Evolutionary conservation across 495 filamentous ascomycete genomes (phyloP).

Genomic region (Penicillium mononematosum): DNA sequence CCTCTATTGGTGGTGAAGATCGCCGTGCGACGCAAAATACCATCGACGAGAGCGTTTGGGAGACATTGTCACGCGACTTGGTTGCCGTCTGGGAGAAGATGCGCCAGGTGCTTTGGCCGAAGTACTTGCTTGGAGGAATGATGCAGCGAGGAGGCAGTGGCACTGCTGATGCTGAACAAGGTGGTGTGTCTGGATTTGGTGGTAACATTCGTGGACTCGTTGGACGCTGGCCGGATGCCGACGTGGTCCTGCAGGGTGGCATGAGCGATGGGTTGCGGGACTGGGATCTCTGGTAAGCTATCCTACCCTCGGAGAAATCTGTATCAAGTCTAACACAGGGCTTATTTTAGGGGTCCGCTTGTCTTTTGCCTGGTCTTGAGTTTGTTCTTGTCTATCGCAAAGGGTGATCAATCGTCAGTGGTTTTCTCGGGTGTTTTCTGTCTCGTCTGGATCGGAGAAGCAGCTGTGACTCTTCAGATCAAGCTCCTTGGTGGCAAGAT

Average conservation of each 20-base stretch:
- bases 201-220: conserved; percentile 63
- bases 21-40: conserved; percentile 89
- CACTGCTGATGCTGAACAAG: conserved; percentile 64
- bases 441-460: conserved; percentile 94
- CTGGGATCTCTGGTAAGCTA: conserved; percentile 86
- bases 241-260: conserved; percentile 68
- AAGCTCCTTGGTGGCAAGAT: conserved; percentile 97
- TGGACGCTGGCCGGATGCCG: conserved; percentile 69
- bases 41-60: conserved; percentile 96
- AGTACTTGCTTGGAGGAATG: conserved; percentile 80
- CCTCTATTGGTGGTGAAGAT: conserved; percentile 88
- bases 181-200: conserved; percentile 61
- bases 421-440: conserved; percentile 97
- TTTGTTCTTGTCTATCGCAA: conserved; percentile 77
- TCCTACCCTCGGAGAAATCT: background rate
- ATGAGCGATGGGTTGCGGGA: conserved; percentile 88
- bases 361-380: conserved; percentile 88
- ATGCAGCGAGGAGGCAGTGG: conserved; percentile 65
- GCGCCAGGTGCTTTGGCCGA: conserved; percentile 95
- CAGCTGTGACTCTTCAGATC: conserved; percentile 97
- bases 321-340: conserved; percentile 4
- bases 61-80: conserved; percentile 86
- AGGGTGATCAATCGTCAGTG: conserved; percentile 71
- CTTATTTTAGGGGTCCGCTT: conserved; percentile 67
- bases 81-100: conserved; percentile 95